Conservation (phyloP, 768 basidiomycete species). For the Pulveroboletus frians region DNA sequence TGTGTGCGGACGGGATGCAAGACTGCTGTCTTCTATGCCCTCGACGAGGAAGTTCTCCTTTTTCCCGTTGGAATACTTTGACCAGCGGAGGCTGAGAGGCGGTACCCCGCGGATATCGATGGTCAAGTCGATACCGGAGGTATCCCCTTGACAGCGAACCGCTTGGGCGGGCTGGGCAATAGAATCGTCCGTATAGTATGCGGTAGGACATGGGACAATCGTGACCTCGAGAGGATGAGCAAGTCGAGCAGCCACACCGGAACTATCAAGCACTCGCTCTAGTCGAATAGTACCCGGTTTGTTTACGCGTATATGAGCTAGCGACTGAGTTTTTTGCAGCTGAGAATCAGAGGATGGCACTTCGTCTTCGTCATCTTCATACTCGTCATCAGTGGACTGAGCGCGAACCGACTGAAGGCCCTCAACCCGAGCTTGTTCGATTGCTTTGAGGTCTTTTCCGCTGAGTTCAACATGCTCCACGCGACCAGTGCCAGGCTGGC, state of each 20-base stretch:
- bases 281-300: slow-evolving; percentile 74
- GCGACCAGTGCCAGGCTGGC: slow-evolving; percentile 37
- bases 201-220: slow-evolving; percentile 79
- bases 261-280: slow-evolving; percentile 65
- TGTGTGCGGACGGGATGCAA: slow-evolving; percentile 27
- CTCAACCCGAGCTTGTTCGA: slow-evolving; percentile 57
- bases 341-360: slow-evolving; percentile 33
- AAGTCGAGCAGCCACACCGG: slow-evolving; percentile 71
- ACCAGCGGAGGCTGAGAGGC: slow-evolving; percentile 74
- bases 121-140: slow-evolving; percentile 48
- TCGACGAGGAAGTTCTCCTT: slow-evolving; percentile 75
- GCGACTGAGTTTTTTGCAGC: slow-evolving; percentile 69
- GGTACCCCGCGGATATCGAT: slow-evolving; percentile 72
- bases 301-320: slow-evolving; percentile 65
- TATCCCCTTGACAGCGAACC: slow-evolving; percentile 66
- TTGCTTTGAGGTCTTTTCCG: slow-evolving; percentile 60
- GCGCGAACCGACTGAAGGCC: slow-evolving; percentile 43
- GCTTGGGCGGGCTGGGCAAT: slow-evolving; percentile 35
- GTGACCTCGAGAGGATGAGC: slow-evolving; percentile 56
- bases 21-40: slow-evolving; percentile 65
- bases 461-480: slow-evolving; percentile 53
- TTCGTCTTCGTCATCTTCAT: slow-evolving; percentile 53
- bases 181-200: slow-evolving; percentile 49
- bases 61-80: slow-evolving; percentile 59
- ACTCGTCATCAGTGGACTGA: slow-evolving; percentile 53